Evolutionary conservation across 768 basidiomycete species (phyloP).

Genomic region (Suillus paluster): DNA sequence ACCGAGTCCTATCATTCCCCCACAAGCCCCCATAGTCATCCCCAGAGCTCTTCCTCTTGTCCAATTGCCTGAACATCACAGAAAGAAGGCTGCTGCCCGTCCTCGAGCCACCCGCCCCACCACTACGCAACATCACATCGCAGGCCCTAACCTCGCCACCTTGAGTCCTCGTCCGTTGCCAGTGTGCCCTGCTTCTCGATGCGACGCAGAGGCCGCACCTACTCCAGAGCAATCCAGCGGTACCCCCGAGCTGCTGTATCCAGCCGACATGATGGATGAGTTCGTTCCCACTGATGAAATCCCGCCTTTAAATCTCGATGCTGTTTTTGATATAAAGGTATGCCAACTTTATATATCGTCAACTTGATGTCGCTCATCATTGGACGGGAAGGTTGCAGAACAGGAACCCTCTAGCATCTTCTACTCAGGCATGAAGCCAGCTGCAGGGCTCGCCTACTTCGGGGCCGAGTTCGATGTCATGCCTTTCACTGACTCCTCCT

Average conservation of each 20-base stretch:
- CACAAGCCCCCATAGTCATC: not conserved
- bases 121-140: not conserved
- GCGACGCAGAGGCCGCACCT: conserved; percentile 8
- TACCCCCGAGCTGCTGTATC: conserved; percentile 27
- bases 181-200: not conserved
- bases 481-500: conserved; percentile 30
- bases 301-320: conserved; percentile 37
- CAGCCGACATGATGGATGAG: conserved; percentile 9
- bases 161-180: conserved; percentile 5
- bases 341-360: conserved; percentile 5
- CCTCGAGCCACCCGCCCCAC: conserved; percentile 9
- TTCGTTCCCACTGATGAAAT: conserved; percentile 43
- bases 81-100: conserved; percentile 15
- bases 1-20: not conserved
- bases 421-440: conserved; percentile 29
- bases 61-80: conserved; percentile 1
- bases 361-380: conserved; percentile 1
- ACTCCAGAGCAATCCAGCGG: conserved; percentile 1
- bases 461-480: conserved; percentile 37
- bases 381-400: conserved; percentile 4
- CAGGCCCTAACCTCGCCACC: conserved; percentile 5
- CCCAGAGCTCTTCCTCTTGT: not conserved
- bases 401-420: conserved; percentile 8
- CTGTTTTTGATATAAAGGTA: conserved; percentile 21
- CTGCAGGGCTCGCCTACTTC: conserved; percentile 23